phyloP scores from a whole-genome alignment of 1,284 basidiomycete species.

The Apiotrichum domesticum region DNA sequence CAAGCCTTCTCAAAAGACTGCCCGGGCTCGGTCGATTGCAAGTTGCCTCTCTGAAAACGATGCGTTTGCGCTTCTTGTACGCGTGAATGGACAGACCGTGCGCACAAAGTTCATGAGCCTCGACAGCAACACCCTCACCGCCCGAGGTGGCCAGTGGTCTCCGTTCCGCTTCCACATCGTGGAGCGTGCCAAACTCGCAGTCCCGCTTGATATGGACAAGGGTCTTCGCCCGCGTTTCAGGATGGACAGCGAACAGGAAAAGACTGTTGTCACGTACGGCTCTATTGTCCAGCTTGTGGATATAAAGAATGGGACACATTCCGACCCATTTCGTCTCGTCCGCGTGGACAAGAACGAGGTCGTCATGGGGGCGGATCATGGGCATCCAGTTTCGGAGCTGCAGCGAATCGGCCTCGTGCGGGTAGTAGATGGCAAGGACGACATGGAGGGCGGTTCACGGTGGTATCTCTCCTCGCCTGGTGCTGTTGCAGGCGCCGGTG shows the following conservation, averaged over 20 bases:
- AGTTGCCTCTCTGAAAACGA: constrained; percentile 84
- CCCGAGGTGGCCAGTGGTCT: constrained; percentile 37
- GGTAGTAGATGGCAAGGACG: constrained; percentile 43
- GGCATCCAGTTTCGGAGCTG: constrained; percentile 80
- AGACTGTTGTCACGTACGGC: constrained; percentile 70
- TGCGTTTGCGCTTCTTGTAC: constrained; percentile 90
- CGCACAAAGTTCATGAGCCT: constrained; percentile 90
- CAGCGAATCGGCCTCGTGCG: constrained; percentile 89
- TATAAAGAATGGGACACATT: constrained; percentile 72
- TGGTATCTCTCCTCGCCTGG: constrained; percentile 40
- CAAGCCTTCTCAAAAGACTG: constrained; percentile 94
- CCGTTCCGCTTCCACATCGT: constrained; percentile 39
- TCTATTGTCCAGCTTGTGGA: constrained; percentile 82
- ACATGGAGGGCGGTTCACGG: constrained; percentile 19
- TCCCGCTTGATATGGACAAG: constrained; percentile 10
- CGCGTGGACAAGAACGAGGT: constrained; percentile 86
- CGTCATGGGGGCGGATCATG: constrained; percentile 55
- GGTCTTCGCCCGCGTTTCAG: constrained; percentile 6
- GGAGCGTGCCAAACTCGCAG: constrained; percentile 12
- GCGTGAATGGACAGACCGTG: constrained; percentile 94
- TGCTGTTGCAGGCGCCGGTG: constrained; percentile 35
- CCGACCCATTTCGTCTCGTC: constrained; percentile 79
- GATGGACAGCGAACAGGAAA: constrained; percentile 9
- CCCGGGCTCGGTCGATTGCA: constrained; percentile 86
- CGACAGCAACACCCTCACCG: constrained; percentile 45